Base-by-base conservation (phyloP, 2,329 filamentous ascomycete species). In the Hirsutella thompsonii region DNA sequence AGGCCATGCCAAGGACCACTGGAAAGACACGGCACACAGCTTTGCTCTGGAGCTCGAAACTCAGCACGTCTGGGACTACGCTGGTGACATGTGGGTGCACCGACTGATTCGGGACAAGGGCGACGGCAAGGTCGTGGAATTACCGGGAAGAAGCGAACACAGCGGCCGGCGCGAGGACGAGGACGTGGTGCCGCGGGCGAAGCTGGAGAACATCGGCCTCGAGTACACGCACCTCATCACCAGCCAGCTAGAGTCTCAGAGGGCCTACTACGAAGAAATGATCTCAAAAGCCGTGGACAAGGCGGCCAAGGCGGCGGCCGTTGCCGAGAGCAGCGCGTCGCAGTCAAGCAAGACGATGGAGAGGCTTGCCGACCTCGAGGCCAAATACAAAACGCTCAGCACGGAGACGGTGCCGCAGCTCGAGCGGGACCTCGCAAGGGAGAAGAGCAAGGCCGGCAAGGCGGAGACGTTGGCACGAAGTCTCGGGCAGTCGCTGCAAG, bases 21-120 rank as follows among this genome's bases (percentile, higher is more conserved):
- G 87, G 76, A 88, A 93, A 61, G 75, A 85, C 42, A 93, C 86
- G 3, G 78, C 79, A 4, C 92, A 98, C 60, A 84, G 83, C 47
- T 98, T 94, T 56, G 83, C 88, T 20, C 83, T 98, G 58, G 92
- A 98, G 57, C 76, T 96, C 30, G 79, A 83, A 46, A 94, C 88
- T 1, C 90, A 98, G 58, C 83, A 94, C 52, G 89, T 98, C 1
- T 98, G 92, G 92, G 92, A 98, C 61, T 98, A 98, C 49, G 86
- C 85, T 0, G 88, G 86, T 4, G 92, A 98, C 55, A 84, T 83
- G 55, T 98, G 94, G 71, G 92, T 96, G 38, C 92, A 98, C 61
- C 81, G 92, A 9, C 76, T 96, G 39, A 94, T 98, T 42, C 83
- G 94, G 49, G 87, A 88, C 55, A 94, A 95, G 64, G 81, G 86